Conservation (phyloP, 2,329 filamentous ascomycete genomes). For the Cladophialophora yegresii region DNA sequence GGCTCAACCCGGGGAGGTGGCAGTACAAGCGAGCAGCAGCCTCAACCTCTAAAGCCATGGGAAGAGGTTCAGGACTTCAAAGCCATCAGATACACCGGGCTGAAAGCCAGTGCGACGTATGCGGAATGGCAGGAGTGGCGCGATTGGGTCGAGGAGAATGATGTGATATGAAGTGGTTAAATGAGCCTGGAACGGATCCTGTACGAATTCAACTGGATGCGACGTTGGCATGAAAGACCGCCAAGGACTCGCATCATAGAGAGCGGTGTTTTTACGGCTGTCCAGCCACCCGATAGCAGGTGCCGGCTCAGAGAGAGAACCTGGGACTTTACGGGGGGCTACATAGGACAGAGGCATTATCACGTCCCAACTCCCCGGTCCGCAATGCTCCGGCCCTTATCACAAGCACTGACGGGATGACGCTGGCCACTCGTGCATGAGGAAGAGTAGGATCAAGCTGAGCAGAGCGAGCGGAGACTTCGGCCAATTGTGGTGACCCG, state of each 20-base stretch:
- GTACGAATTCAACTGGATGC: neutral
- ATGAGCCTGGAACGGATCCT: neutral
- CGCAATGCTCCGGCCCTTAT: neutral
- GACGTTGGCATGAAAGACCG: neutral
- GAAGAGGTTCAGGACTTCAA: conserved; percentile 71
- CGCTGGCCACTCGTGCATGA: neutral
- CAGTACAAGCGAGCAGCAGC: conserved; percentile 23
- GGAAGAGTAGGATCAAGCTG: conserved; percentile 1
- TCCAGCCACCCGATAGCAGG: neutral
- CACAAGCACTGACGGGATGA: neutral
- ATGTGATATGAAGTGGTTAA: conserved; percentile 16
- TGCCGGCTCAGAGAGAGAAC: neutral
- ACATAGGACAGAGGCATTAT: neutral
- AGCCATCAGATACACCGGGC: conserved; percentile 83
- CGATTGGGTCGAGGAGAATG: conserved; percentile 62
- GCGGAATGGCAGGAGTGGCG: conserved; percentile 77
- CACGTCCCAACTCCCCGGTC: neutral
- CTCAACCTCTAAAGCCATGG: conserved; percentile 55
- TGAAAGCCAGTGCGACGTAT: conserved; percentile 71
- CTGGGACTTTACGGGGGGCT: neutral
- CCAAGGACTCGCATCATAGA: neutral
- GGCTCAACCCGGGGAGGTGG: conserved; percentile 41
- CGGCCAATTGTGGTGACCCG: neutral
- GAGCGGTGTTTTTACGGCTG: neutral
- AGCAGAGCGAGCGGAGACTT: neutral